A percentile compares a stretch with the other conserved stretches of the same genome.
Evolutionary conservation across 345 rosid species (phyloP).

Genomic region (Lepidium aucheri): DNA sequence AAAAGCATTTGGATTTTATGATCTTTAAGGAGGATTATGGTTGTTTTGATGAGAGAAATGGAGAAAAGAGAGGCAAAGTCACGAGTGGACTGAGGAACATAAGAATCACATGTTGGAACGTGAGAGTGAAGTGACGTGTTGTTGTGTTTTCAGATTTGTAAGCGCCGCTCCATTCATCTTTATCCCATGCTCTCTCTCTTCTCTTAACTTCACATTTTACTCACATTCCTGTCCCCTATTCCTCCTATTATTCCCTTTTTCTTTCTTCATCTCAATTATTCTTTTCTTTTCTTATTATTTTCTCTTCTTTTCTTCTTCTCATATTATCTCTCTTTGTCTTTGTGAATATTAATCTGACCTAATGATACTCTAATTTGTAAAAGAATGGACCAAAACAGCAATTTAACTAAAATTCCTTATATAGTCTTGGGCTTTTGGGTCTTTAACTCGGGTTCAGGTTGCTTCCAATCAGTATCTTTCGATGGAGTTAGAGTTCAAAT

Average conservation of each 20-base stretch:
- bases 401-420: too few relatives aligned
- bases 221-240: background rate
- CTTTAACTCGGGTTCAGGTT: too few relatives aligned
- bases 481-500: too few relatives aligned
- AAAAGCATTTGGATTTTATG: slow-evolving; percentile 5
- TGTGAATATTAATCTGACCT: too few relatives aligned
- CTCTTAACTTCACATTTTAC: slow-evolving; percentile 9
- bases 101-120: slow-evolving; percentile 24
- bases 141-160: background rate
- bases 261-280: too few relatives aligned
- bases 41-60: slow-evolving; percentile 7
- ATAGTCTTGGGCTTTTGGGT: too few relatives aligned
- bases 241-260: background rate
- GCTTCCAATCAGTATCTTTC: too few relatives aligned
- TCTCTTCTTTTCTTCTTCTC: too few relatives aligned
- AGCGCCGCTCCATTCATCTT: slow-evolving; percentile 29
- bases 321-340: too few relatives aligned
- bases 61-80: slow-evolving; percentile 31
- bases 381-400: too few relatives aligned
- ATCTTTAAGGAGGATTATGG: background rate
- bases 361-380: too few relatives aligned
- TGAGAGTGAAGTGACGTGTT: slow-evolving; percentile 14
- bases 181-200: slow-evolving; percentile 21
- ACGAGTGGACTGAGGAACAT: slow-evolving; percentile 19
- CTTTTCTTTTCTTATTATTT: too few relatives aligned